These are phyloP conservation scores for Picochlorum sp. DNA, from an alignment of 139 green algal species.

Conservation along the genomic window DNA sequence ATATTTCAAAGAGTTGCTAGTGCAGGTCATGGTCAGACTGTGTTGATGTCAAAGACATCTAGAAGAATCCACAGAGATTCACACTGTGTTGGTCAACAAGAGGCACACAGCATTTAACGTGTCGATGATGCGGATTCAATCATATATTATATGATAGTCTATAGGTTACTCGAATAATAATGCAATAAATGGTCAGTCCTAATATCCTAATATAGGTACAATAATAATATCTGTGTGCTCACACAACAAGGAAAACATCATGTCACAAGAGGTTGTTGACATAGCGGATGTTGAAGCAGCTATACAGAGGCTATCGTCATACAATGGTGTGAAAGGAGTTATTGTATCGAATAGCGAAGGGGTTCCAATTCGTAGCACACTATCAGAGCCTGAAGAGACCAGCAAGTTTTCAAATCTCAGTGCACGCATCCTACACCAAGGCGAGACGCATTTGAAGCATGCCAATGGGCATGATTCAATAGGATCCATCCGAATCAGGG, in stretches of 20 bases:
- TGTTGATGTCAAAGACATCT: no score
- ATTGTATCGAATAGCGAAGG: constrained; percentile 79
- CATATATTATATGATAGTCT: background rate
- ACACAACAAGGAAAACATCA: background rate
- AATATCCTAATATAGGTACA: no score
- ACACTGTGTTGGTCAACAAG: background rate
- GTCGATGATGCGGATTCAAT: background rate
- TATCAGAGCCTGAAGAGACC: constrained; percentile 69
- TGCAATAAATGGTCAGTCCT: no score
- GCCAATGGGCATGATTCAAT: constrained; percentile 76
- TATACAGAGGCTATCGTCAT: constrained; percentile 51
- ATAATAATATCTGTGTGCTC: no score
- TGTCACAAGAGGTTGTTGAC: constrained; percentile 49
- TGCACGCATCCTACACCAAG: constrained; percentile 63
- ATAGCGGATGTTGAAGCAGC: constrained; percentile 66
- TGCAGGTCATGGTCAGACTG: no score
- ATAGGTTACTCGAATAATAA: no score
- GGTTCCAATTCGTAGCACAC: constrained; percentile 69
- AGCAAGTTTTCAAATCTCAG: constrained; percentile 51
- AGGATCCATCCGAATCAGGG: constrained; percentile 71
- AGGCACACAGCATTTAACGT: background rate
- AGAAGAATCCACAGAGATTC: no score
- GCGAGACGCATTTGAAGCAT: constrained; percentile 59
- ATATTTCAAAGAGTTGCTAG: no score
- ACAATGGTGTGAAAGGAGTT: constrained; percentile 65